Evolutionary conservation across 2,329 filamentous ascomycete species (phyloP), one percentile per base, ranked within the genome.

Genomic region (Pestalotiopsis sp.): DNA sequence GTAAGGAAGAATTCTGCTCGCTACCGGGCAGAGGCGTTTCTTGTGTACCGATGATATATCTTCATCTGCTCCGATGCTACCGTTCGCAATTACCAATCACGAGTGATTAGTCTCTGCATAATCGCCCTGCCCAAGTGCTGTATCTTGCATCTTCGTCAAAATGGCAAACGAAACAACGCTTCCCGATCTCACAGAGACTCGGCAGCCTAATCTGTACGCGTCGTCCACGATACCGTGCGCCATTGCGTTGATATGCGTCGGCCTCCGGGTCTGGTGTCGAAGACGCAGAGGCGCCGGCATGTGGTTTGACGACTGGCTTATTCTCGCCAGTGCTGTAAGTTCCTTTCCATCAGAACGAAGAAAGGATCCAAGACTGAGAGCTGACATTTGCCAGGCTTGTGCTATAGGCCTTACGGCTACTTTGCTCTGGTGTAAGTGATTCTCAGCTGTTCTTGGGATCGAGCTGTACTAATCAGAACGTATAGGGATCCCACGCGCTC

Each of bases 221-320:
- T 63, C 62, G 14, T 64, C 39, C 6, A 69, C 39, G 4, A 57
- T 69, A 2, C 63, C 62, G 7, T 68, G 61, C 17, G 4, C 27
- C 7, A 38, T 68, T 25, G 52, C 58, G 14, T n/a, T 69, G 27
- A 9, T 49, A 3, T 68, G 52, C 25, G 52, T 62, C 5, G 17
- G 45, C 4, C 68, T 71, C 13, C 68, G 68, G 25, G 49, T 67
- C 49, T 71, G 68, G 68, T 70, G 63, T 17, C 70, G 68, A 57
- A 65, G 68, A 62, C 3, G 9, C 11, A 68, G 64, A 9, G 20
- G 60, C 25, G 66, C 59, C 4, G 41, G 64, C 4, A 25, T 69
- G 13, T 69, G 66, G 66, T 27, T 68, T 7, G 70, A 71, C n/a
- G 66, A 71, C 45, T 70, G 63, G 60, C 39, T 70, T 6, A 39